A percentile compares a stretch with the other conserved stretches of the same genome.
phyloP scores from a whole-genome alignment of 768 basidiomycete species.

The Phaeotremella fagi region DNA sequence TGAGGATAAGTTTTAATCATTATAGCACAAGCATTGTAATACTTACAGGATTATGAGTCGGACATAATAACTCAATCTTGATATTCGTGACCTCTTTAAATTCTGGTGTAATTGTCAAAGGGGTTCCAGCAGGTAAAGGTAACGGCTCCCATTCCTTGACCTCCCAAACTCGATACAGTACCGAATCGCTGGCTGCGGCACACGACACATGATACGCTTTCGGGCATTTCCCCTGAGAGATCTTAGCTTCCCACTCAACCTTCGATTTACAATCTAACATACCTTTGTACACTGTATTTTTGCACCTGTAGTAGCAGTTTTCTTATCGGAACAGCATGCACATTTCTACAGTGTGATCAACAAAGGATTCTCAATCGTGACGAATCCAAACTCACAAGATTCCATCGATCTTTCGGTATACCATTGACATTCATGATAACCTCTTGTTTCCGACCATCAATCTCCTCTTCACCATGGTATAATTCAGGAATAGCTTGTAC shows the following conservation, averaged over 20 bases:
- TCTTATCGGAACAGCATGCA: conserved; percentile 67
- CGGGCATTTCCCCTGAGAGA: conserved; percentile 67
- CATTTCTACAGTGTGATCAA: conserved; percentile 67
- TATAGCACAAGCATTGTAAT: not conserved
- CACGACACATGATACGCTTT: conserved; percentile 93
- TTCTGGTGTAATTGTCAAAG: conserved; percentile 3
- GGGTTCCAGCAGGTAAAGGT: conserved; percentile 14
- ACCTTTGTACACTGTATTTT: conserved; percentile 76
- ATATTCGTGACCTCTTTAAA: conserved; percentile 59
- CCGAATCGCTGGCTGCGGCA: conserved; percentile 57
- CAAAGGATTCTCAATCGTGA: too few relatives aligned
- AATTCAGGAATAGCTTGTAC: conserved; percentile 82
- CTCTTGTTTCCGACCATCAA: conserved; percentile 22
- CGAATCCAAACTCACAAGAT: conserved; percentile 59
- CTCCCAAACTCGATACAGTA: conserved; percentile 34
- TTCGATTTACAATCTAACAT: conserved; percentile 1
- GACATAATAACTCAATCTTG: conserved; percentile 70
- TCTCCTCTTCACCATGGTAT: conserved; percentile 64
- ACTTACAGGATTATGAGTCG: conserved; percentile 85
- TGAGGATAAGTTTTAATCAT: not conserved
- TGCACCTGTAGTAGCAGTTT: conserved; percentile 37
- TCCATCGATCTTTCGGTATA: conserved; percentile 89
- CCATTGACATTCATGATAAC: conserved; percentile 75
- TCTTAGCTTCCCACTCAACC: not conserved
- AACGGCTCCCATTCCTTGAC: conserved; percentile 32